Conservation (phyloP, 371 early-diverging fungal species). For the Rhizopus stolonifer region DNA sequence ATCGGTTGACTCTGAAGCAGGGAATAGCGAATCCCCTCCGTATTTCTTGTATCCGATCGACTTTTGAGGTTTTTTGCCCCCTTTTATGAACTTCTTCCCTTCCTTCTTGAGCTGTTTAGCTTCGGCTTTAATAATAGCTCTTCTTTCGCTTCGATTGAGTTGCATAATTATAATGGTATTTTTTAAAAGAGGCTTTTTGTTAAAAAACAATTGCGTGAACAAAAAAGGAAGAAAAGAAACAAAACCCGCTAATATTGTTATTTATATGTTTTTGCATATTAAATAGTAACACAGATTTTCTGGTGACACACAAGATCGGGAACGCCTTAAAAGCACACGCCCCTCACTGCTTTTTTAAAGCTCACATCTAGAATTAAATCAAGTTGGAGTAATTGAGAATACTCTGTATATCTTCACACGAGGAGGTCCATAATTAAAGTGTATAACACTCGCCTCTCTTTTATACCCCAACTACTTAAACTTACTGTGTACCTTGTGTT, state of each 20-base stretch:
- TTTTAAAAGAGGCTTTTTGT: background rate
- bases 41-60: background rate
- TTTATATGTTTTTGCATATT: too few relatives aligned
- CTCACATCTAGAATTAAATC: background rate
- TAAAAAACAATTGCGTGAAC: too few relatives aligned
- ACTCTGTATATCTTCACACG: too few relatives aligned
- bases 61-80: background rate
- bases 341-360: background rate
- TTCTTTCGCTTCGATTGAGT: background rate
- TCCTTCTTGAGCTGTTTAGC: background rate
- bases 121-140: background rate
- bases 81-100: background rate
- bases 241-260: background rate
- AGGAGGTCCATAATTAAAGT: too few relatives aligned
- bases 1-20: background rate
- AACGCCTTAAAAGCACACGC: background rate
- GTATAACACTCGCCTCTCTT: too few relatives aligned
- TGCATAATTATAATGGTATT: background rate
- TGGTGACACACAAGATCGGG: too few relatives aligned
- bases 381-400: too few relatives aligned
- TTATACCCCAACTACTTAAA: too few relatives aligned
- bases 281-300: too few relatives aligned
- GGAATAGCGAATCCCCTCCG: background rate
- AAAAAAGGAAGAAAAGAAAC: background rate
- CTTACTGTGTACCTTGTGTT: too few relatives aligned